Conservation (phyloP, 495 filamentous ascomycete species). For the Podospora didyma region DNA sequence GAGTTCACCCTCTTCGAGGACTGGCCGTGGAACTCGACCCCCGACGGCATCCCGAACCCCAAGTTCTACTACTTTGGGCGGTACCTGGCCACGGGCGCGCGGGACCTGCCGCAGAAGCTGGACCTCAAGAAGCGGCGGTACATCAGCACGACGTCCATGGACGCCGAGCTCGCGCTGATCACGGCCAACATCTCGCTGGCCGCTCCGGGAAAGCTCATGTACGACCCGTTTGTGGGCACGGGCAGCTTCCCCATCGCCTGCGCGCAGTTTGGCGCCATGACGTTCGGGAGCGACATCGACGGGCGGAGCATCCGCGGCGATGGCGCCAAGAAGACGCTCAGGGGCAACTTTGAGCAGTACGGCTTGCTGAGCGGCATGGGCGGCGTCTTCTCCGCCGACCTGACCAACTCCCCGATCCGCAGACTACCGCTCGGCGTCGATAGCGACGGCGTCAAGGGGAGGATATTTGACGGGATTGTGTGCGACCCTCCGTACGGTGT, state of each 20-base stretch:
- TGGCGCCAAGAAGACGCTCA: conserved; percentile 48
- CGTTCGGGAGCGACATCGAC: conserved; percentile 88
- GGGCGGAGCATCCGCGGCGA: conserved; percentile 75
- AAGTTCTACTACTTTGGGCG: conserved; percentile 67
- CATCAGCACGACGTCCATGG: conserved; percentile 95
- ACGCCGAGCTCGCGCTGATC: conserved; percentile 85
- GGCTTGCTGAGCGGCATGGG: conserved; percentile 57
- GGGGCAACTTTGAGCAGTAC: conserved; percentile 84
- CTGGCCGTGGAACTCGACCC: conserved; percentile 53
- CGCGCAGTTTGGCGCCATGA: conserved; percentile 80
- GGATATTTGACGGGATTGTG: conserved; percentile 83
- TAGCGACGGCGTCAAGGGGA: conserved; percentile 27
- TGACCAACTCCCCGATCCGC: conserved; percentile 83
- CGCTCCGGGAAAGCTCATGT: conserved; percentile 76
- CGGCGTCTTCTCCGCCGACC: conserved; percentile 77
- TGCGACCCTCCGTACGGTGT: conserved; percentile 99
- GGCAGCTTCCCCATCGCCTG: conserved; percentile 85
- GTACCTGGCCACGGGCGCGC: conserved; percentile 55
- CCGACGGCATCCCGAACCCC: conserved; percentile 44
- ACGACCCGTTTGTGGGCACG: conserved; percentile 93
- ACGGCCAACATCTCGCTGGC: conserved; percentile 88
- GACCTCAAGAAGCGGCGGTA: conserved; percentile 90
- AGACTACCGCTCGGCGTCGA: conserved; percentile 15
- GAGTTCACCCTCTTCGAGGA: conserved; percentile 78
- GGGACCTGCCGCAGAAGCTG: conserved; percentile 67